Evolutionary conservation across 2,329 filamentous ascomycete genomes (phyloP), one percentile per base, ranked within the genome.

Genomic region (Xenoacremonium recifei): DNA sequence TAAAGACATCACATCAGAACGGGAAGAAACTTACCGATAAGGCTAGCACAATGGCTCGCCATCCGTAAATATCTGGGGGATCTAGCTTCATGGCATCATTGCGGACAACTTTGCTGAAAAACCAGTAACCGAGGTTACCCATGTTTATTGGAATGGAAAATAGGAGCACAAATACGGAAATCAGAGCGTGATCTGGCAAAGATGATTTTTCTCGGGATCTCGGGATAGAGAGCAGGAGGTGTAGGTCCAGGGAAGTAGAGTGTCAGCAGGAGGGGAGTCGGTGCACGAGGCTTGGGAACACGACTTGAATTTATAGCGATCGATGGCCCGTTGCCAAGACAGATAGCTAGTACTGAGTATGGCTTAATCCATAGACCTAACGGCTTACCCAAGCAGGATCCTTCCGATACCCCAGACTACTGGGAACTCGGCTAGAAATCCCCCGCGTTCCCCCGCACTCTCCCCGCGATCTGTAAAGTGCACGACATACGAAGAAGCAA

Each of bases 31-130:
- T 35, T 19, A 44, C 44, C 16, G 44, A 25, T 25, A 47, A 17
- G n/a, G 40, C 44, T 17, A 45, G 27, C 3, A 44, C 16, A 17
- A 47, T 38, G n/a, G 38, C 44, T 35, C 41, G 37, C 5, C 44
- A 30, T 20, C 44, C 44, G 38, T 47, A 47, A 16, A 45, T 47
- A 17, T 47, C 45, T 10, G 41, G 45, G 12, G 45, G 38, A 4
- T 47, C 45, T 4, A 30, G 40, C 16, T 45, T 44, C 40, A 41
- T 41, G 15, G 45, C 39, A 15, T 48, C 45, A 45, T 48, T 48
- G 31, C 39, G 42, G 21, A 48, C 19, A 33, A 48, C 21, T n/a
- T 42, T 48, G 10, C 37, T 41, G 21, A 48, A 13, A 37, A 48
- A 39, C 45, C n/a, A n/a, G n/a, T n/a, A n/a, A 48, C 13, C 13